A percentile compares a stretch with the other conserved stretches of the same genome.
Conservation (phyloP, 2,329 filamentous ascomycete species). For the Colletotrichum tofieldiae region DNA sequence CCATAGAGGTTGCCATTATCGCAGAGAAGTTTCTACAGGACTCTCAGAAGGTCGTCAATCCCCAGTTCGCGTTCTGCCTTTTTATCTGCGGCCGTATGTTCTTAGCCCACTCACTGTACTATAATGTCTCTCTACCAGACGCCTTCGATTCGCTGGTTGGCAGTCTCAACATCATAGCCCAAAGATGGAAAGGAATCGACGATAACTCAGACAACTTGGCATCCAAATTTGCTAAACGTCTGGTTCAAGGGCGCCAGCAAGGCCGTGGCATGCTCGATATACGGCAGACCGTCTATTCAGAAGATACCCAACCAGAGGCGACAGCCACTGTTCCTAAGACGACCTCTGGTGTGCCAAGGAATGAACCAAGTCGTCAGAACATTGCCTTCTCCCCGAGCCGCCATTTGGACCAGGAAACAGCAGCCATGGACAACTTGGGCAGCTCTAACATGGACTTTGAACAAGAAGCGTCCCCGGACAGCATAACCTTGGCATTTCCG, state of each 20-base stretch:
- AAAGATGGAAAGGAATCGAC: slow-evolving; percentile 54
- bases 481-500: too few relatives aligned
- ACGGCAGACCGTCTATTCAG: slow-evolving; percentile 52
- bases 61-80: too few relatives aligned
- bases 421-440: background rate
- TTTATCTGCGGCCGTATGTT: slow-evolving; percentile 44
- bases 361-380: background rate
- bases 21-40: too few relatives aligned
- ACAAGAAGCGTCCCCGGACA: slow-evolving; percentile 30
- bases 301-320: slow-evolving; percentile 43
- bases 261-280: slow-evolving; percentile 50
- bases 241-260: slow-evolving; percentile 48
- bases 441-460: slow-evolving; percentile 30
- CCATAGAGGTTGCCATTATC: too few relatives aligned
- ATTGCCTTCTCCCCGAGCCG: background rate
- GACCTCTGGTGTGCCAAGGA: background rate
- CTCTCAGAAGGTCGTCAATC: too few relatives aligned
- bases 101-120: slow-evolving; percentile 48
- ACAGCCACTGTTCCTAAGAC: background rate
- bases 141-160: slow-evolving; percentile 53
- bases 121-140: slow-evolving; percentile 47
- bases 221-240: slow-evolving; percentile 52
- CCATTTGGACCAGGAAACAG: background rate
- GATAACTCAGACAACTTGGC: slow-evolving; percentile 51
- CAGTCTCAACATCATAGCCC: slow-evolving; percentile 54